Conservation (phyloP, 2,329 filamentous ascomycete genomes). For the Chrysoporthe cubensis region DNA sequence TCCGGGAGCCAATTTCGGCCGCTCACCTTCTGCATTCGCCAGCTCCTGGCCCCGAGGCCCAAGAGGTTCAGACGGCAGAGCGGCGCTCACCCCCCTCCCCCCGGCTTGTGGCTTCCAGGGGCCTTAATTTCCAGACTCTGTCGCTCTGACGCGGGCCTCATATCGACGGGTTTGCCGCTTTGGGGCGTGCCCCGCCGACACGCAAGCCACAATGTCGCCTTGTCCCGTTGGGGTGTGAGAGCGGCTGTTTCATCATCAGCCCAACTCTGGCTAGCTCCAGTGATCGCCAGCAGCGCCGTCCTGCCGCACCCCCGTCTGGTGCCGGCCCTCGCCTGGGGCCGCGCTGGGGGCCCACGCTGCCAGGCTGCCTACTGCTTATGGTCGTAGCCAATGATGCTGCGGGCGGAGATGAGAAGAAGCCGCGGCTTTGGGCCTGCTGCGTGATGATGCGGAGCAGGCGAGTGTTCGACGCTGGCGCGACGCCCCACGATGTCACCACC, state of each 20-base stretch:
- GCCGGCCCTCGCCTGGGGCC: not conserved
- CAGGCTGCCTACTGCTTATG: not conserved
- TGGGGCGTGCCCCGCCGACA: conserved; percentile 7
- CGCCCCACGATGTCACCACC: not conserved
- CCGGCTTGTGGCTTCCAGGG: conserved; percentile 4
- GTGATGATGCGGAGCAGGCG: not conserved
- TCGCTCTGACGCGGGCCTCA: conserved; percentile 5
- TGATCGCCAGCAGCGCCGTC: conserved; percentile 6
- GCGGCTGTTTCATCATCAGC: conserved; percentile 27
- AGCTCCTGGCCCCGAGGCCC: not conserved
- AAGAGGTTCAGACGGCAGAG: no score
- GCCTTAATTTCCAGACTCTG: conserved; percentile 11
- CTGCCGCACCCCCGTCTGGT: not conserved
- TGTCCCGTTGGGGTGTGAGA: conserved; percentile 16
- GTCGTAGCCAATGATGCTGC: conserved; percentile 9
- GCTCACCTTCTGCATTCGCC: not conserved
- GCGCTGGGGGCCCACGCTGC: conserved; percentile 1
- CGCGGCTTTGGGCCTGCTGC: not conserved
- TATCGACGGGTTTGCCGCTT: conserved; percentile 10
- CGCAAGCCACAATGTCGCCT: conserved; percentile 16
- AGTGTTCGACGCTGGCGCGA: not conserved
- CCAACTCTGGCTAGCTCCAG: conserved; percentile 18
- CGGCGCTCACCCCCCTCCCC: not conserved
- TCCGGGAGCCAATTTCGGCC: not conserved
- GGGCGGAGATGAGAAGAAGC: not conserved